phyloP scores from a whole-genome alignment of 2,329 filamentous ascomycete species.

The Tolypocladium ovalisporum region DNA sequence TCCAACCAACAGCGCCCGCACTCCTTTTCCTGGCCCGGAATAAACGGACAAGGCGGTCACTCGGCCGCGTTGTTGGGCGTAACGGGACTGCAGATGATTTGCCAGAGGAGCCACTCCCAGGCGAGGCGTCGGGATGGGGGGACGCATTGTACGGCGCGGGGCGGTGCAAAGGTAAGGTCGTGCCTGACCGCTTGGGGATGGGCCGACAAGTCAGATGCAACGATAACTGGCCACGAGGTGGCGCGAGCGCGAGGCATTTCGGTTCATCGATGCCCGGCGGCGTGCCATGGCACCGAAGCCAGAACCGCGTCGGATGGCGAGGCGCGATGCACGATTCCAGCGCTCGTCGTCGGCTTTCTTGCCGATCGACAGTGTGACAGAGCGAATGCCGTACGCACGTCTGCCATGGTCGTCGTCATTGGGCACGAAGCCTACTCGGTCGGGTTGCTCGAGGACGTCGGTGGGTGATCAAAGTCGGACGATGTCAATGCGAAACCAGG shows the following conservation, averaged over 20 bases:
- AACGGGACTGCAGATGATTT: background rate
- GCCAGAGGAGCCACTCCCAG: background rate
- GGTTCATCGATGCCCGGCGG: background rate
- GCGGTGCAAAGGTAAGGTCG: background rate
- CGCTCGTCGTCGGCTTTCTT: background rate
- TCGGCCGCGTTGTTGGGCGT: background rate
- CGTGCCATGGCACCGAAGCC: background rate
- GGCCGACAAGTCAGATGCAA: background rate
- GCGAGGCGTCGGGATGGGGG: background rate
- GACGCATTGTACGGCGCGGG: background rate
- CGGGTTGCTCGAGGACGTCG: background rate
- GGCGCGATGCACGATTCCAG: background rate
- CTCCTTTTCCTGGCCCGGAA: no score
- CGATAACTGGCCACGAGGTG: background rate
- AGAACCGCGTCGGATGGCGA: background rate
- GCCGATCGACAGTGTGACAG: background rate
- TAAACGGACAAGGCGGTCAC: background rate
- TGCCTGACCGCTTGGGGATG: background rate
- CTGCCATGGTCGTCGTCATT: background rate
- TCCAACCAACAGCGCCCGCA: background rate
- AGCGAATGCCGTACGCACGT: background rate
- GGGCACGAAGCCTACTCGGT: background rate
- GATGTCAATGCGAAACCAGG: background rate
- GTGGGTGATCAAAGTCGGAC: background rate
- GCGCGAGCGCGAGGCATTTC: background rate